These are phyloP conservation scores for Candida pseudofarinosa DNA, from an alignment of 805 yeast species.

Conservation along the genomic window DNA sequence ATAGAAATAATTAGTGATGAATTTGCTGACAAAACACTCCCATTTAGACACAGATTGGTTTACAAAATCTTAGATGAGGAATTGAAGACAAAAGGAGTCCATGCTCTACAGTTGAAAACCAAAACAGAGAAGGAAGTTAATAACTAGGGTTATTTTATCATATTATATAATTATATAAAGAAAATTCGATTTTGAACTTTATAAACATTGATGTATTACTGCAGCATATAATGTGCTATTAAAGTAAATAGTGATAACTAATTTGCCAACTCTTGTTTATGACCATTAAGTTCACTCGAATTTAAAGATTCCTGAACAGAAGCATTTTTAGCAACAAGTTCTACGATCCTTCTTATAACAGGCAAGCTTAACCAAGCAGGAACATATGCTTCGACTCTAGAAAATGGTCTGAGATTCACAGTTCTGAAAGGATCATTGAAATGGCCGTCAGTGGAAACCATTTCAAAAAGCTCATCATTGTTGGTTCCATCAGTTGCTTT, in stretches of 20 bases:
- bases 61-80: conserved; percentile 71
- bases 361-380: conserved; percentile 94
- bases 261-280: too few species aligned
- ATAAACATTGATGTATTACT: not conserved
- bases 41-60: conserved; percentile 74
- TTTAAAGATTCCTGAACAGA: conserved; percentile 52
- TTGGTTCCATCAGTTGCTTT: conserved; percentile 53
- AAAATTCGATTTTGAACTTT: too few species aligned
- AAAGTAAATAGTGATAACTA: not conserved
- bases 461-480: conserved; percentile 62
- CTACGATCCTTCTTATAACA: conserved; percentile 80
- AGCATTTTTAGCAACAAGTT: conserved; percentile 80
- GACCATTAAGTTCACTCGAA: conserved; percentile 6
- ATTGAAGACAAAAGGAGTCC: conserved; percentile 66
- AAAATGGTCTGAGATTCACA: conserved; percentile 71
- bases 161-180: not conserved
- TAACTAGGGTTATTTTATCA: conserved; percentile 4
- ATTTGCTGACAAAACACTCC: conserved; percentile 62
- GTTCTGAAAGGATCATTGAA: conserved; percentile 81
- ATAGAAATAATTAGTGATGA: conserved; percentile 66
- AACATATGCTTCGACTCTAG: conserved; percentile 82
- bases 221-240: not conserved
- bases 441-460: conserved; percentile 66
- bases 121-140: conserved; percentile 45
- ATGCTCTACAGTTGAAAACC: conserved; percentile 83